These are phyloP conservation scores for Globisporangium echinulatum DNA, from an alignment of 352 stramenopile species.

Conservation along the genomic window DNA sequence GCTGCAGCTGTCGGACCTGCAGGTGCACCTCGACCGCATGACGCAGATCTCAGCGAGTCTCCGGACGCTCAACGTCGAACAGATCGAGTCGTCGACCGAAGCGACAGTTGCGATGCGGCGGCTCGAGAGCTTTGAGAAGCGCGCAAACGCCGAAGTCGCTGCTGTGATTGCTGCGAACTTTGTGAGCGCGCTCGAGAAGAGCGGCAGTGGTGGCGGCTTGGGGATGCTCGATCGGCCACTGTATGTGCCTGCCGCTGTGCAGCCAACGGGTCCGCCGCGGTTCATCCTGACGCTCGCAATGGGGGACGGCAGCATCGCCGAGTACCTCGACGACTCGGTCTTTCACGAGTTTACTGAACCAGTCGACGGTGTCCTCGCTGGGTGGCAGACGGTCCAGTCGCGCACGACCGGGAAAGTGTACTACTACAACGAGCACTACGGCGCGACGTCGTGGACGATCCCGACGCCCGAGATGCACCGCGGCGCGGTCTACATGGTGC, in stretches of 20 bases:
- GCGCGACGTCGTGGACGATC: slow-evolving; percentile 72
- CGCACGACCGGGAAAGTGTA: slow-evolving; percentile 75
- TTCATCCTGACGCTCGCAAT: slow-evolving; percentile 53
- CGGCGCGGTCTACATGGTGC: slow-evolving; percentile 65
- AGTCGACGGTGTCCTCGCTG: slow-evolving; percentile 25
- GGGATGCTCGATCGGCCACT: slow-evolving; percentile 6
- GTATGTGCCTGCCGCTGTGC: slow-evolving; percentile 6
- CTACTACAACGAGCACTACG: slow-evolving; percentile 76
- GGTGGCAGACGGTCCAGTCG: slow-evolving; percentile 66
- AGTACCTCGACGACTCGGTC: slow-evolving; percentile 57
- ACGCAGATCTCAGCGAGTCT: slow-evolving; percentile 63
- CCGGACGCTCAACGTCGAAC: slow-evolving; percentile 29
- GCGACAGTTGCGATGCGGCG: slow-evolving; percentile 36
- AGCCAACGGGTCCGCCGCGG: slow-evolving; percentile 18
- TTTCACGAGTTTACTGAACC: slow-evolving; percentile 49
- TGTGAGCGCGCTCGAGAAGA: slow-evolving; percentile 35
- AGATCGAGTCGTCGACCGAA: slow-evolving; percentile 43
- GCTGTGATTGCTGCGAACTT: slow-evolving; percentile 55
- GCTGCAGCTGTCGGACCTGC: slow-evolving; percentile 59
- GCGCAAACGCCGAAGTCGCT: slow-evolving; percentile 43
- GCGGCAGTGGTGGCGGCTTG: background rate
- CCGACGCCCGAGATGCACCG: slow-evolving; percentile 47
- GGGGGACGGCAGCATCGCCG: slow-evolving; percentile 62
- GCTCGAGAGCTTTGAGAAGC: slow-evolving; percentile 43
- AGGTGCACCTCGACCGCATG: slow-evolving; percentile 72